Conservation (phyloP, 2,329 filamentous ascomycete genomes). For the Colletotrichum shisoi region DNA sequence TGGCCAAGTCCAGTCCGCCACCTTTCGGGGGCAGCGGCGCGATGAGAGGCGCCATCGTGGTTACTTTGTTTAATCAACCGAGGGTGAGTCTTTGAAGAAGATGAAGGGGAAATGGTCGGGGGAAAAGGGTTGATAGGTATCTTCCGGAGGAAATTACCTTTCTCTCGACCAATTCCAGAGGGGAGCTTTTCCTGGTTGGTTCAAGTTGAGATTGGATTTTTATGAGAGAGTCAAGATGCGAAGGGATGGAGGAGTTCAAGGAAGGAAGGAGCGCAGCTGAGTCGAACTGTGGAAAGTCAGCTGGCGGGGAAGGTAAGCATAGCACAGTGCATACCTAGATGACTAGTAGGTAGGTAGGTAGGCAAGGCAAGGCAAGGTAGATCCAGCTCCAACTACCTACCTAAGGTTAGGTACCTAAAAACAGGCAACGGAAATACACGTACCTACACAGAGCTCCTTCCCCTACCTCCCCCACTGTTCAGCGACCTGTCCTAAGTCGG, state of each 20-base stretch:
- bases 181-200: neutral
- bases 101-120: neutral
- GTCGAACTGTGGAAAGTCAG: neutral
- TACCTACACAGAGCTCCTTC: no score
- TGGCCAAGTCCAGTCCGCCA: neutral
- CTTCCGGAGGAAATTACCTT: neutral
- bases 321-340: neutral
- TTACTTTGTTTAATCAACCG: neutral
- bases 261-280: neutral
- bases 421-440: no score
- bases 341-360: neutral
- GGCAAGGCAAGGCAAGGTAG: neutral
- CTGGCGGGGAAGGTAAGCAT: neutral
- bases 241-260: neutral
- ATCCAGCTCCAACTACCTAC: no score
- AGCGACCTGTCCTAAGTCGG: neutral
- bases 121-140: neutral
- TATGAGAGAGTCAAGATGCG: neutral
- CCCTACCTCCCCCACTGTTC: neutral
- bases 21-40: neutral
- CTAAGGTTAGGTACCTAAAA: no score
- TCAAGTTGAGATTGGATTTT: neutral
- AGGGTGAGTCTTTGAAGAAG: neutral
- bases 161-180: neutral
- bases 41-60: constrained; percentile 15